These are phyloP conservation scores for Quercus cerris DNA, from an alignment of 306 rosid genomes.

Conservation along the genomic window DNA sequence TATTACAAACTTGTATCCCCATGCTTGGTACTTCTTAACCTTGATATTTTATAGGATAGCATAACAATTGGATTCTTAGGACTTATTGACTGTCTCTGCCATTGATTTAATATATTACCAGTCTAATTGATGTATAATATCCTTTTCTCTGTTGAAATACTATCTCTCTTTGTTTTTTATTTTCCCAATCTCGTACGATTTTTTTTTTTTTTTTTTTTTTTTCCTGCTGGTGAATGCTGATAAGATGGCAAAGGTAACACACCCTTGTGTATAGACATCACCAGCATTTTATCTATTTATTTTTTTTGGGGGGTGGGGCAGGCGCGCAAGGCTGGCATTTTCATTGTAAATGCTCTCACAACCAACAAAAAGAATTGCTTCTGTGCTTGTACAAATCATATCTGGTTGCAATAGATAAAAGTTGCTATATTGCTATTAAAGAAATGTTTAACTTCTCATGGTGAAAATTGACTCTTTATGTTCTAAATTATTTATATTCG, in stretches of 20 bases:
- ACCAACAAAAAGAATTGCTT: not conserved
- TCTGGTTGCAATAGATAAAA: not conserved
- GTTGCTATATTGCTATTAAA: not conserved
- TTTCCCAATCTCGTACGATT: not conserved
- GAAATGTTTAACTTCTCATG: not conserved
- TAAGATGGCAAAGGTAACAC: not conserved
- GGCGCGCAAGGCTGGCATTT: no score
- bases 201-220: not conserved
- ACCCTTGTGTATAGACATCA: not conserved
- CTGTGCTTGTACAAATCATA: not conserved
- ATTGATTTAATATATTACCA: not conserved
- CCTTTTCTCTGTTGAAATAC: not conserved
- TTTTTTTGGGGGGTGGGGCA: no score
- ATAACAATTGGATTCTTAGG: not conserved
- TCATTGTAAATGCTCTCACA: not conserved
- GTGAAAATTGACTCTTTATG: not conserved
- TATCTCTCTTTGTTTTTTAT: not conserved
- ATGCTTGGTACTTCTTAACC: slow-evolving; percentile 8
- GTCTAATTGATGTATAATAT: not conserved
- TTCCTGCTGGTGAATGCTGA: not conserved
- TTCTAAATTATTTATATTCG: not conserved
- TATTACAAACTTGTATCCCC: slow-evolving; percentile 1
- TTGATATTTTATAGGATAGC: slow-evolving; percentile 16
- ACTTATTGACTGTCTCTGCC: not conserved
- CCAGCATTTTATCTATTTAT: not conserved